These are phyloP conservation scores for Lipomyces sp. DNA, from an alignment of 805 yeast species.

Conservation along the genomic window DNA sequence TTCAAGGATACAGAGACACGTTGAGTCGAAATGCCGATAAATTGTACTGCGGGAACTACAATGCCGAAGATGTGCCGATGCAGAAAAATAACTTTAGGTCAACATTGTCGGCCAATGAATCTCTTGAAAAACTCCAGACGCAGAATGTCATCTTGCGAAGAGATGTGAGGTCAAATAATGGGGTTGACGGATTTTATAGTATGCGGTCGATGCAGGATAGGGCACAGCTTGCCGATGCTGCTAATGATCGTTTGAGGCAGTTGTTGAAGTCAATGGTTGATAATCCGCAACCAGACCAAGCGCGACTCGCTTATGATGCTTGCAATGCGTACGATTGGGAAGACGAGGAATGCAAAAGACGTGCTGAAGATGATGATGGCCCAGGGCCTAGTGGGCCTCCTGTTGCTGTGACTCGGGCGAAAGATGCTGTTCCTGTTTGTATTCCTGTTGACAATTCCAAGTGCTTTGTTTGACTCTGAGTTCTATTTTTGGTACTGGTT, in stretches of 20 bases:
- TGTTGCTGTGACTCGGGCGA: neutral
- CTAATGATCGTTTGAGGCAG: neutral
- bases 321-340: neutral
- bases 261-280: neutral
- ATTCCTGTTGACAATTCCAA: slow-evolving; percentile 1
- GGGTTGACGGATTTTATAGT: neutral
- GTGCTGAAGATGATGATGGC: neutral
- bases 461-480: neutral
- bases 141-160: neutral
- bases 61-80: neutral
- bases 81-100: neutral
- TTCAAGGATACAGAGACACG: neutral
- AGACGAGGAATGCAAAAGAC: neutral
- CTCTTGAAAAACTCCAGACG: neutral
- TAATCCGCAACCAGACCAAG: neutral
- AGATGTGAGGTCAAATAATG: neutral
- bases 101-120: neutral
- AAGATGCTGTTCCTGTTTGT: neutral
- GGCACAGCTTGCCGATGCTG: neutral
- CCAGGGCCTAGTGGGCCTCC: neutral
- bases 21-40: neutral
- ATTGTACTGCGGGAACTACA: neutral
- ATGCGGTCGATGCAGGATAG: neutral
- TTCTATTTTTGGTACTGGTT: slow-evolving; percentile 1
- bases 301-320: neutral